These are phyloP conservation scores for Proliferodiscus dingleyae DNA, from an alignment of 2,329 filamentous ascomycete genomes.

Conservation along the genomic window DNA sequence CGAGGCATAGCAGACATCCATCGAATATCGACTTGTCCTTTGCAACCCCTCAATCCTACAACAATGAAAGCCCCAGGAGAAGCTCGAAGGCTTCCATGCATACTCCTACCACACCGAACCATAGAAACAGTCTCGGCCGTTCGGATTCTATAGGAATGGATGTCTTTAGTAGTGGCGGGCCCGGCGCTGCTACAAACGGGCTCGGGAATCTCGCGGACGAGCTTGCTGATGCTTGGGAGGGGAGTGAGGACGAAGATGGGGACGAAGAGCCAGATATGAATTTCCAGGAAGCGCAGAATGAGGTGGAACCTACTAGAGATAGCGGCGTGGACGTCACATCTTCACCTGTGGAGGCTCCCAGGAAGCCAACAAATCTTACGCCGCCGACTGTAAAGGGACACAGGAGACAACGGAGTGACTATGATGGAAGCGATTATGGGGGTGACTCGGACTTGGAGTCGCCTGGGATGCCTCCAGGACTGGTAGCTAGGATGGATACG, in stretches of 20 bases:
- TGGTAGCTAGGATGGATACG: slow-evolving; percentile 66
- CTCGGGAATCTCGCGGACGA: slow-evolving; percentile 78
- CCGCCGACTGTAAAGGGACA: slow-evolving; percentile 33
- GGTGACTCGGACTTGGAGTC: slow-evolving; percentile 67
- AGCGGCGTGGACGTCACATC: slow-evolving; percentile 30
- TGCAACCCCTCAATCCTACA: slow-evolving; percentile 25
- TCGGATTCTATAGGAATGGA: slow-evolving; percentile 27
- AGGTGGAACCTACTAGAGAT: slow-evolving; percentile 34
- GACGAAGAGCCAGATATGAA: slow-evolving; percentile 44
- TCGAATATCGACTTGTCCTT: slow-evolving; percentile 47
- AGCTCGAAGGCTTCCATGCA: slow-evolving; percentile 29
- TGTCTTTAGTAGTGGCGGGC: slow-evolving; percentile 33
- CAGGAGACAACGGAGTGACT: slow-evolving; percentile 51
- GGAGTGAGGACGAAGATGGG: slow-evolving; percentile 58
- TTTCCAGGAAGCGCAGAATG: slow-evolving; percentile 26
- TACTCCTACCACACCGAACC: slow-evolving; percentile 24
- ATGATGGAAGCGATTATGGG: slow-evolving; percentile 71
- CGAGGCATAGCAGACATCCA: slow-evolving; percentile 54
- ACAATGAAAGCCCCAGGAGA: slow-evolving; percentile 18
- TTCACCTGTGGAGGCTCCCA: slow-evolving; percentile 17
- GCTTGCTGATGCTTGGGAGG: slow-evolving; percentile 67
- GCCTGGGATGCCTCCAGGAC: slow-evolving; percentile 59
- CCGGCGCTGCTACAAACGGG: slow-evolving; percentile 45
- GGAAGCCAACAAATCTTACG: slow-evolving; percentile 20
- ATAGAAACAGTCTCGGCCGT: slow-evolving; percentile 19